Base-by-base conservation (phyloP, 139 green algal species). In the Ettlia oleoabundans region DNA sequence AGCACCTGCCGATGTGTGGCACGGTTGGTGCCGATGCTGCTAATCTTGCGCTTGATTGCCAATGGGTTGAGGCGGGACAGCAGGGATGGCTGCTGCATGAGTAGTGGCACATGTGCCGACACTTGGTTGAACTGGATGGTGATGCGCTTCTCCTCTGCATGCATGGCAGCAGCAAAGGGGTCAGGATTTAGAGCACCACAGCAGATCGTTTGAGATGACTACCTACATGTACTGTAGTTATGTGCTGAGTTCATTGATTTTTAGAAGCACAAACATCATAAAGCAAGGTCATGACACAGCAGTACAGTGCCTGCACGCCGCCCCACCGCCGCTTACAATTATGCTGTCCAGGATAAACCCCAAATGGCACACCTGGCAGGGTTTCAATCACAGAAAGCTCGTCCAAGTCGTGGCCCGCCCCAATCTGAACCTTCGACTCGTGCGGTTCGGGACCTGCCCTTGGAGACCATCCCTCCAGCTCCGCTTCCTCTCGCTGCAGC, bases 291-390 rank as follows among this genome's bases (percentile, higher is more conserved):
- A n/a, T n/a, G n/a, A n/a, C n/a, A n/a, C n/a, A n/a, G n/a, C n/a
- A n/a, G n/a, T n/a, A n/a, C n/a, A n/a, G n/a, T n/a, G n/a, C n/a
- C n/a, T n/a, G n/a, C n/a, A n/a, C n/a, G n/a, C n/a, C n/a, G n/a
- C n/a, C n/a, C n/a, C n/a, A n/a, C n/a, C n/a, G n/a, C n/a, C n/a
- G n/a, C n/a, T n/a, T n/a, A n/a, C n/a, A n/a, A n/a, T n/a, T n/a
- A n/a, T n/a, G n/a, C n/a, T n/a, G n/a, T n/a, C n/a, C n/a, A n/a
- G n/a, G n/a, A n/a, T n/a, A n/a, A n/a, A n/a, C n/a, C n/a, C n/a
- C n/a, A n/a, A n/a, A n/a, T n/a, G n/a, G n/a, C n/a, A n/a, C 40
- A 76, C 68, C 68, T 26, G 68, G 68, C 68, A 76, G 68, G 2
- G 68, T 6, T 28, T 58, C 68, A n/a, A 76, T 76, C 38, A 35